Percentiles rank a stretch among this genome's conserved stretches.
These are phyloP conservation scores for Neurospora sp. DNA, from an alignment of 495 filamentous ascomycete species.

Conservation along the genomic window DNA sequence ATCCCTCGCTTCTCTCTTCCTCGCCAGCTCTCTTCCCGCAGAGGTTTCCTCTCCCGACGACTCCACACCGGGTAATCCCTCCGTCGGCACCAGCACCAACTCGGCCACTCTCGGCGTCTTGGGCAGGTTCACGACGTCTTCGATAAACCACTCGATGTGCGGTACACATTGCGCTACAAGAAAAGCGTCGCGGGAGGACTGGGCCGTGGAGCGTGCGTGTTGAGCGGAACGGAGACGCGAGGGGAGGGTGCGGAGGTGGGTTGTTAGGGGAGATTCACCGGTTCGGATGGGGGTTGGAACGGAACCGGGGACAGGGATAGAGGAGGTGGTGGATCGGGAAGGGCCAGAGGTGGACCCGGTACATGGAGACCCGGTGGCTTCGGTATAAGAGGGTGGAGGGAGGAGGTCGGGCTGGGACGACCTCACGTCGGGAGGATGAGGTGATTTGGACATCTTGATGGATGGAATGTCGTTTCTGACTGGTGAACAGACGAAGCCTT, in stretches of 20 bases:
- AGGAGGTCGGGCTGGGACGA: background rate
- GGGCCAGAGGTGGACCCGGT: background rate
- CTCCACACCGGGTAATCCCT: constrained; percentile 22
- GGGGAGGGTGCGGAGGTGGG: constrained; percentile 30
- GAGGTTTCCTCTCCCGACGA: constrained; percentile 13
- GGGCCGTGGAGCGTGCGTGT: constrained; percentile 16
- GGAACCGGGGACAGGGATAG: background rate
- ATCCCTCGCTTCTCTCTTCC: constrained; percentile 22
- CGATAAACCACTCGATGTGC: constrained; percentile 29
- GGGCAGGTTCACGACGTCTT: constrained; percentile 15
- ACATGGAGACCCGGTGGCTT: constrained; percentile 6
- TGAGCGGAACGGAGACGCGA: constrained; percentile 26
- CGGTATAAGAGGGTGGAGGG: constrained; percentile 29
- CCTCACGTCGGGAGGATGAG: background rate
- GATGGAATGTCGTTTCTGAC: background rate
- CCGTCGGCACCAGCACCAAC: constrained; percentile 30
- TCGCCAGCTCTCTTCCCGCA: constrained; percentile 21
- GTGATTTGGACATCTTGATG: background rate
- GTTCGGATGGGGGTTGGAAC: constrained; percentile 7
- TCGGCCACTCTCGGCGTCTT: constrained; percentile 18
- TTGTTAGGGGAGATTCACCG: constrained; percentile 22
- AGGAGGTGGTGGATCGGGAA: background rate
- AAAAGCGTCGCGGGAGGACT: constrained; percentile 23
- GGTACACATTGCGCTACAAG: constrained; percentile 26
- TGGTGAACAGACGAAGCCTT: background rate